Conservation (phyloP, 1,139 yeast species). For the Hyphopichia burtonii region DNA sequence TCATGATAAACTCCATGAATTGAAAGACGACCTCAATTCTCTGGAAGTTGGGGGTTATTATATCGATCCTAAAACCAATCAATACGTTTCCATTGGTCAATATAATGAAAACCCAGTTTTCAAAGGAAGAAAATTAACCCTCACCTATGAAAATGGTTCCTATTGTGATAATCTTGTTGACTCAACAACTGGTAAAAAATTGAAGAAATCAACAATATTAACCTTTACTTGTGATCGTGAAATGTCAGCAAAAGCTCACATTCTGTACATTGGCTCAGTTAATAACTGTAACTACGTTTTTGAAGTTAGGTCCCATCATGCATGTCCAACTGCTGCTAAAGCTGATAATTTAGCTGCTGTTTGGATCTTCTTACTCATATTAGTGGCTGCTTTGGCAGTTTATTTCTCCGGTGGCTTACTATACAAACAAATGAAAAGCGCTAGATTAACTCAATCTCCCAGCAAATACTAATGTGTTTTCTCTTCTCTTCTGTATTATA, state of each 20-base stretch:
- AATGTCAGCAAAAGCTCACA: constrained; percentile 60
- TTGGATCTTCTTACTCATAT: constrained; percentile 57
- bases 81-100: constrained; percentile 66
- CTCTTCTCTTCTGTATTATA: not conserved
- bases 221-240: constrained; percentile 82
- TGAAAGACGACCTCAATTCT: constrained; percentile 43
- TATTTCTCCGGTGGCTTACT: constrained; percentile 56
- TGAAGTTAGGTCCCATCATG: constrained; percentile 83
- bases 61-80: constrained; percentile 48
- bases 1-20: constrained; percentile 26
- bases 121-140: constrained; percentile 67
- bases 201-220: constrained; percentile 63
- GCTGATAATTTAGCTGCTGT: constrained; percentile 56
- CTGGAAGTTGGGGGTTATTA: constrained; percentile 68
- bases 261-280: constrained; percentile 68
- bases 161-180: constrained; percentile 48
- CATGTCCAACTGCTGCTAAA: constrained; percentile 78
- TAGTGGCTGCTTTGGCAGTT: constrained; percentile 53
- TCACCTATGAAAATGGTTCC: constrained; percentile 73
- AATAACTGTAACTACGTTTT: constrained; percentile 82
- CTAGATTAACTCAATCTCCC: not conserved
- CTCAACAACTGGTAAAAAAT: constrained; percentile 35
- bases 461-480: not conserved
- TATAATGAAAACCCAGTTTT: constrained; percentile 59
- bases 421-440: constrained; percentile 28